Conservation (phyloP, 768 basidiomycete species). For the Mycena venus region DNA sequence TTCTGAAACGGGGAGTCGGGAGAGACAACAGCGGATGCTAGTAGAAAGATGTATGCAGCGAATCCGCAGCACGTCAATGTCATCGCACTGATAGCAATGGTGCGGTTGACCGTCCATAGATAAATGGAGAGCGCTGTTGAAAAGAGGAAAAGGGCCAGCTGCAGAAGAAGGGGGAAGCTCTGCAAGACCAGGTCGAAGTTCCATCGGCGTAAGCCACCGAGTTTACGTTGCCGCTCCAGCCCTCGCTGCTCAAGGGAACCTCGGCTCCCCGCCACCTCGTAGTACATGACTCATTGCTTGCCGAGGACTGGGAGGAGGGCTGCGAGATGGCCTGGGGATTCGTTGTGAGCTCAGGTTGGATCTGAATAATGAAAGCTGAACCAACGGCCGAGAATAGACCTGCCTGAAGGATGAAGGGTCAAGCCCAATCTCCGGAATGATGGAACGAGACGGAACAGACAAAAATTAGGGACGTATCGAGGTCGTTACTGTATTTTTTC, state of each 20-base stretch:
- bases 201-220: background rate
- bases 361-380: background rate
- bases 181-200: background rate
- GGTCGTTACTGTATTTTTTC: background rate
- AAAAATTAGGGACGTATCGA: background rate
- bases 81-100: background rate
- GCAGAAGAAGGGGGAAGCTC: background rate
- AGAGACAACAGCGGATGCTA: background rate
- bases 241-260: conserved; percentile 2
- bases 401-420: background rate
- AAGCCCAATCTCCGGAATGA: too few relatives aligned
- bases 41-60: background rate
- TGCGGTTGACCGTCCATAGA: background rate
- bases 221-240: background rate
- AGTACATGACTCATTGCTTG: conserved; percentile 10
- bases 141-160: background rate
- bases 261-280: background rate
- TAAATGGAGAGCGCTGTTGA: background rate
- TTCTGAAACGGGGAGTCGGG: background rate
- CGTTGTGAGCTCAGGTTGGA: background rate
- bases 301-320: background rate
- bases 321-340: background rate
- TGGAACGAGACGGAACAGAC: too few relatives aligned
- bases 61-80: background rate
- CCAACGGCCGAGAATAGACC: conserved; percentile 16